Conservation (phyloP, 495 filamentous ascomycete genomes). For the Penicillium pulvis region DNA sequence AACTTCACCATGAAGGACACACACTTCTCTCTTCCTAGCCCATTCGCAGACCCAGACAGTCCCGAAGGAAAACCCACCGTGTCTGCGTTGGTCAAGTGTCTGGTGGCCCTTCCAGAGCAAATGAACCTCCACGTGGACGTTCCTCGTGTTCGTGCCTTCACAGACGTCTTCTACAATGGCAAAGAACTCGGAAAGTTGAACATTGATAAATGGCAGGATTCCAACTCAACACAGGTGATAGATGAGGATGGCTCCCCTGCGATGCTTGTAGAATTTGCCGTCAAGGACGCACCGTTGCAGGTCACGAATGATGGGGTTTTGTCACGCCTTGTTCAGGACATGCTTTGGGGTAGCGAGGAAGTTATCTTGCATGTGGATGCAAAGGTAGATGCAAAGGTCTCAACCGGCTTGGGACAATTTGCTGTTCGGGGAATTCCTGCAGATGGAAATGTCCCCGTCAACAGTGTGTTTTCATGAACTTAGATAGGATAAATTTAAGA, state of each 20-base stretch:
- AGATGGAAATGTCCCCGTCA: constrained; percentile 80
- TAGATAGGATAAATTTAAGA: constrained; percentile 27
- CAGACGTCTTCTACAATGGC: constrained; percentile 75
- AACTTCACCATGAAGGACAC: constrained; percentile 85
- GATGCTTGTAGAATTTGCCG: constrained; percentile 69
- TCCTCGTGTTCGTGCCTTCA: constrained; percentile 67
- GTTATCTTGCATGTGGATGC: constrained; percentile 73
- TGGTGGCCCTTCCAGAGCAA: constrained; percentile 75
- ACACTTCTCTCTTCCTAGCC: constrained; percentile 78
- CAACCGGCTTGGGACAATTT: constrained; percentile 77
- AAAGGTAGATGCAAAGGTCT: constrained; percentile 78
- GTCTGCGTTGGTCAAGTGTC: constrained; percentile 76
- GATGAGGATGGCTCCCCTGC: constrained; percentile 52
- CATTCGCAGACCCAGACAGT: constrained; percentile 71
- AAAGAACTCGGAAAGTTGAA: constrained; percentile 76
- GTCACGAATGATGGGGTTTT: constrained; percentile 79
- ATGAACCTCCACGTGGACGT: constrained; percentile 84
- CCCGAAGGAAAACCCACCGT: constrained; percentile 74
- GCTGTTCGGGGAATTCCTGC: constrained; percentile 80
- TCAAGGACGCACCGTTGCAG: constrained; percentile 76
- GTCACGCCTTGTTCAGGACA: constrained; percentile 67
- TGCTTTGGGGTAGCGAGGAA: constrained; percentile 69
- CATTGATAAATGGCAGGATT: constrained; percentile 77
- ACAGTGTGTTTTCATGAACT: constrained; percentile 64
- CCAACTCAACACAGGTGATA: constrained; percentile 72